These are phyloP conservation scores for Fistulina hepatica DNA, from an alignment of 1,284 basidiomycete species.

Conservation along the genomic window DNA sequence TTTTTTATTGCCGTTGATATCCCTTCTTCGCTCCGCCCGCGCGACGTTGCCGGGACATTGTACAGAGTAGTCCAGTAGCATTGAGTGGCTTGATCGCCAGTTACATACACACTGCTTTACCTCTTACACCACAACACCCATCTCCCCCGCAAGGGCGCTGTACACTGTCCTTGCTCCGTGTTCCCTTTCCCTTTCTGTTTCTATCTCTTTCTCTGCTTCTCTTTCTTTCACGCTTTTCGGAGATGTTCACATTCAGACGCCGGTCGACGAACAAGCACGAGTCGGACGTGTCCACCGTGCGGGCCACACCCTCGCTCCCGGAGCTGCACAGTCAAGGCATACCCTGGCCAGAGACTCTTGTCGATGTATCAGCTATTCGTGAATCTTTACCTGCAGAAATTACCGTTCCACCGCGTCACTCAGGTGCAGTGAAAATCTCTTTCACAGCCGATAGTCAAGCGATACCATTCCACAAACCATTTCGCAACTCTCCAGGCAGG, in stretches of 20 bases:
- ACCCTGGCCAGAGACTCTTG: constrained; percentile 70
- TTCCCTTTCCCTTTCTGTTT: no score
- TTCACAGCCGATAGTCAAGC: constrained; percentile 39
- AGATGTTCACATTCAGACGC: constrained; percentile 57
- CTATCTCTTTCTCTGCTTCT: no score
- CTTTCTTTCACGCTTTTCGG: no score
- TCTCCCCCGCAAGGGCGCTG: no score
- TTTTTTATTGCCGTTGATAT: no score
- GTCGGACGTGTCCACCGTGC: constrained; percentile 29
- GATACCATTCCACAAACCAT: constrained; percentile 72
- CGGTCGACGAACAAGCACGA: constrained; percentile 50
- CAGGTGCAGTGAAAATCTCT: constrained; percentile 59
- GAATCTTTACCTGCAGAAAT: constrained; percentile 27
- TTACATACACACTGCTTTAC: no score
- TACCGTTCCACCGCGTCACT: constrained; percentile 21
- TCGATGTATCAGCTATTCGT: constrained; percentile 54
- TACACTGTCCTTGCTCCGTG: no score
- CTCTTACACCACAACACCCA: no score
- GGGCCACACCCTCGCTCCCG: constrained; percentile 64
- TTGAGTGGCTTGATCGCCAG: no score
- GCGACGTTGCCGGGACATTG: no score
- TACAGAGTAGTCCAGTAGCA: no score
- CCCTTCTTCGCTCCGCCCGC: no score
- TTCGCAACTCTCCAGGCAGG: constrained; percentile 41
- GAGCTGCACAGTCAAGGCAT: constrained; percentile 61